Conservation (phyloP, 1,284 basidiomycete species). For the Leccinum pachyderme region DNA sequence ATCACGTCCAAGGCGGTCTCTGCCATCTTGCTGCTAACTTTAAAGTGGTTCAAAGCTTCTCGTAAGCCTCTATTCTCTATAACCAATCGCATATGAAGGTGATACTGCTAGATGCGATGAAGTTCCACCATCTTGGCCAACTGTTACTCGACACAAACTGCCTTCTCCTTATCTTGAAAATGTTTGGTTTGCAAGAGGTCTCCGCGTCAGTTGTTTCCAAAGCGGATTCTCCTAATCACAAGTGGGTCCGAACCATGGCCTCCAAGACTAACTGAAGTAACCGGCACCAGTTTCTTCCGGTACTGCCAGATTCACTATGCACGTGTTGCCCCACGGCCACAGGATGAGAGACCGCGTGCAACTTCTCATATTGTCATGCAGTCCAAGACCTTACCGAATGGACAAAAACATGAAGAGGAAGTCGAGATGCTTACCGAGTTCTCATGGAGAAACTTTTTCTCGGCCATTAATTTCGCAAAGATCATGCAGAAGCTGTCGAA, state of each 20-base stretch:
- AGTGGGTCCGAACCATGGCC: constrained; percentile 45
- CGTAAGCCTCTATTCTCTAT: constrained; percentile 54
- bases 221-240: constrained; percentile 85
- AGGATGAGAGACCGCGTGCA: constrained; percentile 60
- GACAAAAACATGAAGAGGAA: constrained; percentile 76
- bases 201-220: constrained; percentile 80
- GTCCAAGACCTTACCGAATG: constrained; percentile 60
- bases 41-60: constrained; percentile 99
- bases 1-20: constrained; percentile 98
- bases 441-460: constrained; percentile 98
- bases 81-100: constrained; percentile 4
- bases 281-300: constrained; percentile 80
- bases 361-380: constrained; percentile 56
- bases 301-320: constrained; percentile 83
- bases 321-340: constrained; percentile 52
- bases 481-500: constrained; percentile 99
- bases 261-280: constrained; percentile 11
- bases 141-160: constrained; percentile 95
- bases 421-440: constrained; percentile 91
- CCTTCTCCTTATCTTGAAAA: constrained; percentile 91
- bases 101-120: constrained; percentile 79
- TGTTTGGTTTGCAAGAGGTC: constrained; percentile 96
- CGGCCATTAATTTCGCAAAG: constrained; percentile 97
- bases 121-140: constrained; percentile 96
- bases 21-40: constrained; percentile 83